phyloP scores from a whole-genome alignment of 2,329 filamentous ascomycete genomes.

The Westerdykella aurantiaca region DNA sequence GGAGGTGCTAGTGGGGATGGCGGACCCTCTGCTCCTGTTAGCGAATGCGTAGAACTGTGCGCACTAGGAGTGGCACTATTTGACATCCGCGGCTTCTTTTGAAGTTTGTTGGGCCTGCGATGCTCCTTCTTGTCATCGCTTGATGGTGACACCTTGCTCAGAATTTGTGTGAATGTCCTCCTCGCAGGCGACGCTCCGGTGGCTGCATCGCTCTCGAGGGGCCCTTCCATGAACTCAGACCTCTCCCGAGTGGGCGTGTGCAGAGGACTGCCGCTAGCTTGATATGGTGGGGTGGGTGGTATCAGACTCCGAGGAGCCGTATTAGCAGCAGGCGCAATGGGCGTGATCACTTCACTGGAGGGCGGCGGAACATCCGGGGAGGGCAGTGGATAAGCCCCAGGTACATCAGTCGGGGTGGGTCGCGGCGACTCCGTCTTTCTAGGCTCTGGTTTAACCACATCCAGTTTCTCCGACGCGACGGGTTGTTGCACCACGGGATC shows the following conservation, averaged over 20 bases:
- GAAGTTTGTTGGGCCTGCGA: conserved; percentile 80
- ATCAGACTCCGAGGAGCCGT: conserved; percentile 17
- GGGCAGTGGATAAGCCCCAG: conserved; percentile 60
- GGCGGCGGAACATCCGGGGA: conserved; percentile 33
- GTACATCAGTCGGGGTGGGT: conserved; percentile 23
- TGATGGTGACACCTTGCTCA: conserved; percentile 54
- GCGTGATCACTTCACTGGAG: conserved; percentile 33
- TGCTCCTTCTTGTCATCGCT: conserved; percentile 53
- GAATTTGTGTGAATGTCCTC: conserved; percentile 36
- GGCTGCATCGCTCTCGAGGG: conserved; percentile 24
- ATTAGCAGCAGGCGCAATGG: conserved; percentile 27
- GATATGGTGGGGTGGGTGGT: conserved; percentile 13
- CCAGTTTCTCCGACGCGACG: background rate
- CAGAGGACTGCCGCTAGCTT: conserved; percentile 17
- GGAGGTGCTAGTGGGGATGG: conserved; percentile 27
- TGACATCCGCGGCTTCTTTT: conserved; percentile 71
- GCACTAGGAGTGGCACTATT: conserved; percentile 77
- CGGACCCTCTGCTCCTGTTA: conserved; percentile 42
- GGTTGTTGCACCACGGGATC: conserved; percentile 4
- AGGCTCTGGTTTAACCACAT: conserved; percentile 14
- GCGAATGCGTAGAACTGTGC: conserved; percentile 79
- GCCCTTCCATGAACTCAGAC: conserved; percentile 30
- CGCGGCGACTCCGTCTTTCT: background rate
- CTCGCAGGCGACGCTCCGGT: conserved; percentile 9
- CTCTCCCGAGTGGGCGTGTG: conserved; percentile 28